Evolutionary conservation across 2,329 filamentous ascomycete genomes (phyloP).

Genomic region (Corniculantispora saksenae): DNA sequence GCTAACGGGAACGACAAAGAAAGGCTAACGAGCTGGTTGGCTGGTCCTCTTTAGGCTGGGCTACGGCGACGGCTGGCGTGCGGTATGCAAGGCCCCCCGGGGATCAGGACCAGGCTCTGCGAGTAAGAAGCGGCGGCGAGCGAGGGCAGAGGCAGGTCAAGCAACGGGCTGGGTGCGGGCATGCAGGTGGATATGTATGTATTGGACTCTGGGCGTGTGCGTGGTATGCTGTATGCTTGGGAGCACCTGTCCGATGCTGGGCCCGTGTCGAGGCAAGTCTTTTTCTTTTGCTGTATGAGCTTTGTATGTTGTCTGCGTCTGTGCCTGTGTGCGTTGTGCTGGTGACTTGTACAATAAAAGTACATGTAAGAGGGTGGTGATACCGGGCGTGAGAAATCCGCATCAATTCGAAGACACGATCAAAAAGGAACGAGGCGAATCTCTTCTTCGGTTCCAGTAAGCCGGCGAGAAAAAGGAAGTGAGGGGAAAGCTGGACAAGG

Average conservation of each 20-base stretch:
- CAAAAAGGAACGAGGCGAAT: neutral
- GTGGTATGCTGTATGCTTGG: neutral
- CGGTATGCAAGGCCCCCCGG: neutral
- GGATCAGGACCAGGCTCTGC: neutral
- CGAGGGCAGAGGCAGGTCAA: slow-evolving; percentile 21
- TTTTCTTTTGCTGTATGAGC: neutral
- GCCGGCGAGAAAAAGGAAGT: neutral
- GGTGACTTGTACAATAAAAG: slow-evolving; percentile 15
- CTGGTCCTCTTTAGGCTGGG: neutral
- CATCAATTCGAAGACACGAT: neutral
- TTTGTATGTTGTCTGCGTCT: neutral
- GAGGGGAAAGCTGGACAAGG: neutral
- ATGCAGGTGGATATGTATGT: slow-evolving; percentile 15
- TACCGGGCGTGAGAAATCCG: slow-evolving; percentile 3
- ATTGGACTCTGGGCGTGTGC: neutral
- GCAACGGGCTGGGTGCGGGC: slow-evolving; percentile 6
- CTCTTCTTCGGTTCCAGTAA: neutral
- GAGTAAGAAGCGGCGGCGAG: slow-evolving; percentile 22
- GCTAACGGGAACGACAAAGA: neutral
- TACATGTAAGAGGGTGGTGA: slow-evolving; percentile 17
- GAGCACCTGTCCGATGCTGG: slow-evolving; percentile 8
- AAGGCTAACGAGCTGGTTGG: neutral
- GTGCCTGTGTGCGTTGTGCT: slow-evolving; percentile 5
- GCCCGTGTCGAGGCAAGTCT: neutral
- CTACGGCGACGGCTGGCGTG: neutral